Evolutionary conservation across 495 filamentous ascomycete species (phyloP), one percentile per base, ranked within the genome.

Genomic region (Daldinia caldariorum): DNA sequence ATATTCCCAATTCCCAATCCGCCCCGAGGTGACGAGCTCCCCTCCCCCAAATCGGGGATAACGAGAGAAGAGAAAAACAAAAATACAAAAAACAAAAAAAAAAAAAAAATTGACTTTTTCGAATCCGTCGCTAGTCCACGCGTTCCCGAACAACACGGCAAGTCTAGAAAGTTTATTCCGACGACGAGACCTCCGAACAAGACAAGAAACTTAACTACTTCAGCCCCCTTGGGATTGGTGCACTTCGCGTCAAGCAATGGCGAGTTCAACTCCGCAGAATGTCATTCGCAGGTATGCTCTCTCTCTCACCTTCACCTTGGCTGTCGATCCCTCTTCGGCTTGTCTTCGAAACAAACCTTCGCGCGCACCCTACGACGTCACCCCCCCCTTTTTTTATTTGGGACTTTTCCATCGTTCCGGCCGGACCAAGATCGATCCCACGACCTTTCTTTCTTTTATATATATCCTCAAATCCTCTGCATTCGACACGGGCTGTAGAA

Each of bases 221-320:
- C 38, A 8, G n/a, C 1, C 35, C 18, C 18, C 29, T 43, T 66
- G 61, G 51, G 58, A 64, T 77, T 67, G 56, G 61, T 63, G 60
- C 61, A 53, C 26, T 61, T 66, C 59, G 67, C 58, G 60, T 65
- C 57, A 38, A 65, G 65, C 68, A 70, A 79, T 79, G 77, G 74
- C 75, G 63, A 76, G 66, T 61, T 70, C 73, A 63, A 75, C 62
- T 61, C 59, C 75, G 54, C 65, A 67, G 61, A 78, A 80, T 76
- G 78, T 78, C 54, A 80, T 80, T 73, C 76, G 78, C 66, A 80
- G 78, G 78, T 80, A 76, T 62, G 78, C 70, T 58, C 55, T 50
- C 16, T 54, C 50, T 66, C 70, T 58, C 55, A 39, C 16, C 53
- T 50, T 66, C 51, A 43, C 50, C 29, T 56, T 58, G 43, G 18